These are phyloP conservation scores for Russula foetens DNA, from an alignment of 768 basidiomycete species.

Conservation along the genomic window DNA sequence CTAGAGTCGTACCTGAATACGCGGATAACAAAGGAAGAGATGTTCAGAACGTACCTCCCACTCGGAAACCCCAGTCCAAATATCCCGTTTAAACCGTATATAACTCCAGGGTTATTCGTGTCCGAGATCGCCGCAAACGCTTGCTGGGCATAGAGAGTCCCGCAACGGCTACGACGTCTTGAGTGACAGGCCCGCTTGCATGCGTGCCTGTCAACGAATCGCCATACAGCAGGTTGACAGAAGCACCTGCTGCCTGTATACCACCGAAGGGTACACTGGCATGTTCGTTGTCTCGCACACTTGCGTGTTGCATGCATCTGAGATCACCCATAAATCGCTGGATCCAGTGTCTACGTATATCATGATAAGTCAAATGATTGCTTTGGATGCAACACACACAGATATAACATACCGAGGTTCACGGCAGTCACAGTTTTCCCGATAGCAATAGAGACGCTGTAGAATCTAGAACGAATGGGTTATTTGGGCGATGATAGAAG, in stretches of 20 bases:
- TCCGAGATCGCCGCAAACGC: conserved; percentile 58
- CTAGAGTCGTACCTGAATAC: background rate
- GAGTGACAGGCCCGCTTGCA: conserved; percentile 57
- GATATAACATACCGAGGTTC: conserved; percentile 9
- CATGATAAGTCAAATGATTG: background rate
- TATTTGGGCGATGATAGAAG: no score
- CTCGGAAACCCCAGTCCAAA: conserved; percentile 67
- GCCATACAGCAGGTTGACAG: conserved; percentile 51
- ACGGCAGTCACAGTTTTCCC: conserved; percentile 12
- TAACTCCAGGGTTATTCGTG: conserved; percentile 55
- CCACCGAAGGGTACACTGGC: conserved; percentile 11
- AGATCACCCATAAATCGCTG: conserved; percentile 17
- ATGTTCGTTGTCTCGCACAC: conserved; percentile 6
- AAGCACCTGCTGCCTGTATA: conserved; percentile 27
- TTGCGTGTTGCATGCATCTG: conserved; percentile 8
- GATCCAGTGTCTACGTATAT: conserved; percentile 16
- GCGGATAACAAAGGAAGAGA: background rate
- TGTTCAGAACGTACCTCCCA: conserved; percentile 9
- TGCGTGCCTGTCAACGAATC: conserved; percentile 65
- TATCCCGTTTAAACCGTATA: conserved; percentile 54
- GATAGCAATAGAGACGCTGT: conserved; percentile 12
- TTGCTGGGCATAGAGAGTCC: conserved; percentile 43
- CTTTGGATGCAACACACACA: background rate
- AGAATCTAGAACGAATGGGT: background rate
- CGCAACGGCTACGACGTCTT: conserved; percentile 47